Percentiles rank a stretch among this genome's conserved stretches.
phyloP scores from a whole-genome alignment of 805 yeast genomes.

The Candida coquimbonensis region DNA sequence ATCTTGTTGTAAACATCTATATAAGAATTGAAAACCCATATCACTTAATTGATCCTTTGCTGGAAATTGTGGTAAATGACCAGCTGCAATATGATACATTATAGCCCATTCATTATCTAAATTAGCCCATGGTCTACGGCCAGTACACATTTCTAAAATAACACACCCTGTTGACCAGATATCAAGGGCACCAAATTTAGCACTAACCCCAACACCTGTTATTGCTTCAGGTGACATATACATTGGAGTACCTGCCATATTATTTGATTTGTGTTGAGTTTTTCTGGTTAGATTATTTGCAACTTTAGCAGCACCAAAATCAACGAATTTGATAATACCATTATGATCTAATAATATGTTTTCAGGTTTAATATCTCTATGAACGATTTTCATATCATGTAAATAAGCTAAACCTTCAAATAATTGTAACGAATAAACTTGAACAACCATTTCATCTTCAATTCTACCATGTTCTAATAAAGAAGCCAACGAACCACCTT shows the following conservation, averaged over 20 bases:
- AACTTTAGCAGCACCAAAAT: constrained; percentile 96
- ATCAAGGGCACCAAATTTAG: constrained; percentile 45
- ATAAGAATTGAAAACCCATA: constrained; percentile 64
- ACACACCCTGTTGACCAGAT: constrained; percentile 98
- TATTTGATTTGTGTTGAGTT: constrained; percentile 26
- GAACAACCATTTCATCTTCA: constrained; percentile 90
- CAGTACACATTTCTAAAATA: constrained; percentile 93
- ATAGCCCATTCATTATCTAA: constrained; percentile 97
- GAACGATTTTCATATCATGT: constrained; percentile 93
- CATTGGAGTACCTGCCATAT: constrained; percentile 89
- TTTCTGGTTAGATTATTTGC: constrained; percentile 49
- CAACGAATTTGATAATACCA: constrained; percentile 92
- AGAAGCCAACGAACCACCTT: constrained; percentile 87
- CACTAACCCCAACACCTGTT: constrained; percentile 49
- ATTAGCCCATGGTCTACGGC: constrained; percentile 93
- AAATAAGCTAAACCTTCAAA: constrained; percentile 92
- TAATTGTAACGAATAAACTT: constrained; percentile 85
- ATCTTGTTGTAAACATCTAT: constrained; percentile 73
- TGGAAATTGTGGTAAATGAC: constrained; percentile 85
- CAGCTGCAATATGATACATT: constrained; percentile 97
- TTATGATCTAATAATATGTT: constrained; percentile 83
- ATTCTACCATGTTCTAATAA: constrained; percentile 86
- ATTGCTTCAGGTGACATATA: constrained; percentile 98
- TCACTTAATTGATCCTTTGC: constrained; percentile 67
- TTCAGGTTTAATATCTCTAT: constrained; percentile 94